A percentile compares a stretch with the other conserved stretches of the same genome.
Evolutionary conservation across 345 rosid genomes (phyloP).

Genomic region (Eucalyptus cladocalyx): DNA sequence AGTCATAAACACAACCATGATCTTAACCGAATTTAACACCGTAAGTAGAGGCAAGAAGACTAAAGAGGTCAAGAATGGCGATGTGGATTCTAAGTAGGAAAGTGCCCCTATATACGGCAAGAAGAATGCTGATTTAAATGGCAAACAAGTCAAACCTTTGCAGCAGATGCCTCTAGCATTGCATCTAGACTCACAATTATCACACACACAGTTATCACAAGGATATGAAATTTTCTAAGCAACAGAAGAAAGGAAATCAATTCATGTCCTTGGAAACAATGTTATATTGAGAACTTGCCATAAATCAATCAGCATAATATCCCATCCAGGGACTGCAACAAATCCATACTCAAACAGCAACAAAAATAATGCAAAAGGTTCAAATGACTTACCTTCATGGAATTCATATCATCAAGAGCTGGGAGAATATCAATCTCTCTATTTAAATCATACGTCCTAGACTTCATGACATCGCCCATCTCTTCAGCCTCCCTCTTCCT

Average conservation of each 20-base stretch:
- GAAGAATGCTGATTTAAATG: background rate
- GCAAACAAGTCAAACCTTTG: background rate
- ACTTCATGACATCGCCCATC: background rate
- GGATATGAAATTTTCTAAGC: fast-evolving
- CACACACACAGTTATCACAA: too few species aligned
- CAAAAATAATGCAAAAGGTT: too few species aligned
- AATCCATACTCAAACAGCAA: too few species aligned
- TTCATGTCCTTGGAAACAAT: too few species aligned
- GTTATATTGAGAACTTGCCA: too few species aligned
- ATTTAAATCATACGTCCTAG: background rate
- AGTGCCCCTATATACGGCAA: background rate
- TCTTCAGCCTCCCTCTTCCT: background rate
- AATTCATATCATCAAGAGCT: background rate
- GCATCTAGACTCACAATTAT: too few species aligned
- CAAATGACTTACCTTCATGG: background rate
- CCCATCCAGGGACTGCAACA: too few species aligned
- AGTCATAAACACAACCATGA: background rate
- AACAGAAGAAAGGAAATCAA: too few species aligned
- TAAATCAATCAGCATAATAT: too few species aligned
- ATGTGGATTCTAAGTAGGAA: background rate
- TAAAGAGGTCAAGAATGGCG: background rate
- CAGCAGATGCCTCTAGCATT: background rate
- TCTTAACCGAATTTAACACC: background rate
- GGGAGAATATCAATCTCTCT: background rate
- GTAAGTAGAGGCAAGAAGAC: too few species aligned